Percentiles rank a stretch among this genome's conserved stretches.
These are phyloP conservation scores for Trichoderma simmonsii DNA, from an alignment of 2,329 filamentous ascomycete genomes.

Conservation along the genomic window DNA sequence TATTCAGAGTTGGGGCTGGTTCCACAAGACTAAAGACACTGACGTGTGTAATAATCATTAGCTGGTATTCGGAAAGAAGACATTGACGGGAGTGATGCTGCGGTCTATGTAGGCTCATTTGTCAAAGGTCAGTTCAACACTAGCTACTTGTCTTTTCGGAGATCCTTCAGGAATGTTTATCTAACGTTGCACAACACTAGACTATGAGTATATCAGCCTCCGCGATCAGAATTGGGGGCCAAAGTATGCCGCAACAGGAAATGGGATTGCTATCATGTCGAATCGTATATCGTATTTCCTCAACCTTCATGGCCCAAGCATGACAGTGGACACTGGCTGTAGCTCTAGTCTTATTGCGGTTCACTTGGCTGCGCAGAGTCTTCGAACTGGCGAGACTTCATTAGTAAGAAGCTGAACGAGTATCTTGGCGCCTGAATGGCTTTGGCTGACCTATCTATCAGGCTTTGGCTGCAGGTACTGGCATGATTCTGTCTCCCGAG, in stretches of 20 bases:
- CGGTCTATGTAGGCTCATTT: conserved; percentile 51
- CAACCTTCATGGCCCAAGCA: conserved; percentile 53
- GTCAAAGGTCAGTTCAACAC: conserved; percentile 40
- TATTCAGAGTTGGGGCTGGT: background rate
- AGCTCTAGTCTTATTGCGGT: conserved; percentile 54
- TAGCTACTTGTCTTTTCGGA: background rate
- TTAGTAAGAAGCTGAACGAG: conserved; percentile 29
- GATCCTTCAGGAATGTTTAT: background rate
- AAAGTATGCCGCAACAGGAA: conserved; percentile 52
- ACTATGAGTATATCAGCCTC: conserved; percentile 50
- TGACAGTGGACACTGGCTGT: conserved; percentile 59
- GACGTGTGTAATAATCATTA: conserved; percentile 21
- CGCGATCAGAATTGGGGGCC: conserved; percentile 49
- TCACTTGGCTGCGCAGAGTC: conserved; percentile 50
- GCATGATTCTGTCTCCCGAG: conserved; percentile 52
- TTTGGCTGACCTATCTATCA: conserved; percentile 25
- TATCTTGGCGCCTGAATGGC: background rate
- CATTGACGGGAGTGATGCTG: conserved; percentile 42
- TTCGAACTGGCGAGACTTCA: conserved; percentile 44
- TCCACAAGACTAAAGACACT: background rate
- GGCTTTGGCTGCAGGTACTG: conserved; percentile 50
- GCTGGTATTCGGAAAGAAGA: conserved; percentile 45
- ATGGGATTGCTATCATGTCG: conserved; percentile 51
- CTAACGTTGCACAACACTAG: conserved; percentile 27
- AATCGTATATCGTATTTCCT: conserved; percentile 56